Percentiles rank a stretch among this genome's conserved stretches.
Evolutionary conservation across 257 asterid genomes (phyloP).

Genomic region (Solanum corneliomulleri): DNA sequence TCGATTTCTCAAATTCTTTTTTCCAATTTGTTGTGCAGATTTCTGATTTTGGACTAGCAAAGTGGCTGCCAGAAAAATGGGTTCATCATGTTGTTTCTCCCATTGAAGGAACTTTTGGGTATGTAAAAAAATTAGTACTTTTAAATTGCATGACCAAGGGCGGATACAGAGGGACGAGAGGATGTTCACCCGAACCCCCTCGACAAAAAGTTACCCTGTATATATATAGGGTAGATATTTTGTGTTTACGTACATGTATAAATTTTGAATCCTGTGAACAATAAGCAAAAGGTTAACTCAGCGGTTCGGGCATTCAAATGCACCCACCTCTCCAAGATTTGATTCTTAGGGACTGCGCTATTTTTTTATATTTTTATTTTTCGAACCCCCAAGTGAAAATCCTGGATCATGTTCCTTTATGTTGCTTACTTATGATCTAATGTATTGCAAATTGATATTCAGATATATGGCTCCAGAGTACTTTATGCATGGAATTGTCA

Average conservation of each 20-base stretch:
- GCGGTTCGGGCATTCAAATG: neutral
- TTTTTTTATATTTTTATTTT: too few species aligned
- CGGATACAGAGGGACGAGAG: neutral
- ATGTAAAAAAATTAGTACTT: slow-evolving; percentile 2
- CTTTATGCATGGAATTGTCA: slow-evolving; percentile 87
- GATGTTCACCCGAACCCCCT: neutral
- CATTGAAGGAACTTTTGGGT: slow-evolving; percentile 98
- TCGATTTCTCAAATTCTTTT: neutral
- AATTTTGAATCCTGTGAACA: neutral
- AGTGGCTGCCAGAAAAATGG: slow-evolving; percentile 96
- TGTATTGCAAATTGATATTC: neutral
- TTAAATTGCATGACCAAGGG: neutral
- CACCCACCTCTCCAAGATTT: too few species aligned
- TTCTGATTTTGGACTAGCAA: slow-evolving; percentile 93
- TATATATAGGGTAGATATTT: neutral
- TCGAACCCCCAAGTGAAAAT: neutral
- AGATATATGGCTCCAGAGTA: slow-evolving; percentile 99
- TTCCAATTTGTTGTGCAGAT: slow-evolving; percentile 35
- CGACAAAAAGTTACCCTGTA: neutral
- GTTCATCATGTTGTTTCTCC: slow-evolving; percentile 86
- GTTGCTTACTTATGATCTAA: neutral
- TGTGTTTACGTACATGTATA: neutral
- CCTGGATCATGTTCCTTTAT: neutral
- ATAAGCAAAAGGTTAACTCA: neutral
- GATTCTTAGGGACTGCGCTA: too few species aligned